Evolutionary conservation across 768 basidiomycete species (phyloP).

Genomic region (Russula compacta): DNA sequence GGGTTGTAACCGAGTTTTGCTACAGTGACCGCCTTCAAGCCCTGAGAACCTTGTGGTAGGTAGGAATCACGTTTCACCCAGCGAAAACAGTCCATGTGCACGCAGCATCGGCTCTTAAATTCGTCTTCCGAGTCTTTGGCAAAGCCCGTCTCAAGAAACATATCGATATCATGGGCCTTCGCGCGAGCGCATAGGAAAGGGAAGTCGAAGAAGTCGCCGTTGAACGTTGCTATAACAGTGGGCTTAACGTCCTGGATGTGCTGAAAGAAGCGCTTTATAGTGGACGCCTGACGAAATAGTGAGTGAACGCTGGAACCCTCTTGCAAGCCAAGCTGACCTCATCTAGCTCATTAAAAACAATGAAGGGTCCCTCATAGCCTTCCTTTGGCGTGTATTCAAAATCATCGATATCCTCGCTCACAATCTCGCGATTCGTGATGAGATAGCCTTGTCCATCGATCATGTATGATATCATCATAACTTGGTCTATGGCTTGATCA

Average conservation of each 20-base stretch:
- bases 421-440: slow-evolving; percentile 96
- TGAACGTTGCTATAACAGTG: slow-evolving; percentile 96
- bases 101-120: slow-evolving; percentile 86
- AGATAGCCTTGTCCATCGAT: slow-evolving; percentile 95
- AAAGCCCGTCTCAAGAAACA: slow-evolving; percentile 94
- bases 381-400: slow-evolving; percentile 99
- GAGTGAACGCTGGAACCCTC: neutral
- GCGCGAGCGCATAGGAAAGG: slow-evolving; percentile 88
- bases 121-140: slow-evolving; percentile 87
- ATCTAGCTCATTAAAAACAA: slow-evolving; percentile 86
- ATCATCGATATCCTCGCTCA: slow-evolving; percentile 94
- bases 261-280: slow-evolving; percentile 82
- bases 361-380: slow-evolving; percentile 95
- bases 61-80: slow-evolving; percentile 99
- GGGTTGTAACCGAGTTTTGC: slow-evolving; percentile 95
- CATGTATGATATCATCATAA: slow-evolving; percentile 99
- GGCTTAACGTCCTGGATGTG: slow-evolving; percentile 92
- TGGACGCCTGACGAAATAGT: slow-evolving; percentile 48
- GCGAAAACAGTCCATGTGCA: slow-evolving; percentile 98
- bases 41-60: slow-evolving; percentile 95
- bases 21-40: slow-evolving; percentile 94
- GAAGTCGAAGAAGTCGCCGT: slow-evolving; percentile 99
- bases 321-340: slow-evolving; percentile 46
- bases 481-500: slow-evolving; percentile 90
- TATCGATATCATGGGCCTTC: slow-evolving; percentile 85